Percentiles rank a stretch among this genome's conserved stretches.
phyloP scores from a whole-genome alignment of 78 protist genomes.

The Speleostelium caveatum region DNA sequence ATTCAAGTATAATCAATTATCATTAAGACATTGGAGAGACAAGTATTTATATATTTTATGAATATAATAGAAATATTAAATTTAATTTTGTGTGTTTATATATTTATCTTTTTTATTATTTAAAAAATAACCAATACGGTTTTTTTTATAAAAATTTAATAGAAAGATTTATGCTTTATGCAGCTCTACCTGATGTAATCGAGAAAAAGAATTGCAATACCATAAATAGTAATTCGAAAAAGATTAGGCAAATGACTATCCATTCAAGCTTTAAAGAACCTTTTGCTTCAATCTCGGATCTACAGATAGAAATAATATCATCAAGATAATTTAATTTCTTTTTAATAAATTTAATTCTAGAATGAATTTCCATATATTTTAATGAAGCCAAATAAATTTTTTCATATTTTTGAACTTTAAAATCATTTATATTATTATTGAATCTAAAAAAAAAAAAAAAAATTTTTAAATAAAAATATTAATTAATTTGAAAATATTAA shows the following conservation, averaged over 20 bases:
- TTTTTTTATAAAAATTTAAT: no score
- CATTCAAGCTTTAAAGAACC: slow-evolving; percentile 33
- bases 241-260: slow-evolving; percentile 48
- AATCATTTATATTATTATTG: no score
- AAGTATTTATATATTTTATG: no score
- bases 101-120: no score
- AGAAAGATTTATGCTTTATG: background rate
- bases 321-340: background rate
- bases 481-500: no score
- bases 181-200: background rate
- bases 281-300: slow-evolving; percentile 38
- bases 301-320: slow-evolving; percentile 24
- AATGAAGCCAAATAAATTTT: background rate
- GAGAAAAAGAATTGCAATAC: slow-evolving; percentile 25
- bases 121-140: no score
- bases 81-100: no score
- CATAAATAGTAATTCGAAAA: slow-evolving; percentile 57
- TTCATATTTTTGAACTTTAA: background rate
- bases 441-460: background rate
- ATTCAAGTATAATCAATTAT: no score
- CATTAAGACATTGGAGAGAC: no score
- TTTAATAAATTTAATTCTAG: slow-evolving; percentile 13
- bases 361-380: slow-evolving; percentile 46
- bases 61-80: no score
- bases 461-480: slow-evolving; percentile 1